A percentile compares a stretch with the other conserved stretches of the same genome.
Evolutionary conservation across 2,329 filamentous ascomycete species (phyloP).

Genomic region (Claviceps monticola): DNA sequence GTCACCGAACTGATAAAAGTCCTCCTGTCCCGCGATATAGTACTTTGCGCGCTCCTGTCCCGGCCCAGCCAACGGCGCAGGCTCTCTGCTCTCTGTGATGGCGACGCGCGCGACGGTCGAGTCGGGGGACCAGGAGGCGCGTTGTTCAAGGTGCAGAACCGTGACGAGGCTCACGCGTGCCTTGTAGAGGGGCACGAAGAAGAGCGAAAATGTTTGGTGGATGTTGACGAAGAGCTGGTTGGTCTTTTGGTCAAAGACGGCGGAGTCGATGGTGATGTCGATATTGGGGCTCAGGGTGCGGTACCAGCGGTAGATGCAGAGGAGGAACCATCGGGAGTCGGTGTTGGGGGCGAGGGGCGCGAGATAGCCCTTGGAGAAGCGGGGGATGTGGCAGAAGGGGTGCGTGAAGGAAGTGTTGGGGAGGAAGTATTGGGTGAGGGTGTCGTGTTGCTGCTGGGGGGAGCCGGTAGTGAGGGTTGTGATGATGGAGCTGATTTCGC

Average conservation of each 20-base stretch:
- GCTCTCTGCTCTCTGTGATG: slow-evolving; percentile 6
- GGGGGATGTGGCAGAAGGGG: slow-evolving; percentile 59
- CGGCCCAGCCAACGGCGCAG: slow-evolving; percentile 8
- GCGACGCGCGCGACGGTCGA: slow-evolving; percentile 2
- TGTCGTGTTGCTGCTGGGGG: slow-evolving; percentile 47
- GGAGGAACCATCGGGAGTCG: slow-evolving; percentile 53
- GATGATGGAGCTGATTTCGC: slow-evolving; percentile 52
- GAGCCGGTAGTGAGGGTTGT: slow-evolving; percentile 52
- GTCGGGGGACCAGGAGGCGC: slow-evolving; percentile 16
- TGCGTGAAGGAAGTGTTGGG: slow-evolving; percentile 61
- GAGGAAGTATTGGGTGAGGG: slow-evolving; percentile 61
- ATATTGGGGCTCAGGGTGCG: slow-evolving; percentile 68
- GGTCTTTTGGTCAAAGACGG: slow-evolving; percentile 51
- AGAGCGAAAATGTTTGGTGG: slow-evolving; percentile 62
- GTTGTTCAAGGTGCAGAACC: slow-evolving; percentile 46
- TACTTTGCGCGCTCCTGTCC: slow-evolving; percentile 30
- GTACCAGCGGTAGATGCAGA: slow-evolving; percentile 68
- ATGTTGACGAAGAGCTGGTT: slow-evolving; percentile 61
- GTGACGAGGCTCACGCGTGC: slow-evolving; percentile 54
- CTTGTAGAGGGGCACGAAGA: slow-evolving; percentile 62
- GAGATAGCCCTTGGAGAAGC: slow-evolving; percentile 28
- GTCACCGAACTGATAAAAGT: slow-evolving; percentile 68
- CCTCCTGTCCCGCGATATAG: slow-evolving; percentile 64
- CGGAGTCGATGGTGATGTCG: slow-evolving; percentile 48
- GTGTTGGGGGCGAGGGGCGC: slow-evolving; percentile 25